These are phyloP conservation scores for Cordyceps sp. DNA, from an alignment of 2,329 filamentous ascomycete species.

Conservation along the genomic window DNA sequence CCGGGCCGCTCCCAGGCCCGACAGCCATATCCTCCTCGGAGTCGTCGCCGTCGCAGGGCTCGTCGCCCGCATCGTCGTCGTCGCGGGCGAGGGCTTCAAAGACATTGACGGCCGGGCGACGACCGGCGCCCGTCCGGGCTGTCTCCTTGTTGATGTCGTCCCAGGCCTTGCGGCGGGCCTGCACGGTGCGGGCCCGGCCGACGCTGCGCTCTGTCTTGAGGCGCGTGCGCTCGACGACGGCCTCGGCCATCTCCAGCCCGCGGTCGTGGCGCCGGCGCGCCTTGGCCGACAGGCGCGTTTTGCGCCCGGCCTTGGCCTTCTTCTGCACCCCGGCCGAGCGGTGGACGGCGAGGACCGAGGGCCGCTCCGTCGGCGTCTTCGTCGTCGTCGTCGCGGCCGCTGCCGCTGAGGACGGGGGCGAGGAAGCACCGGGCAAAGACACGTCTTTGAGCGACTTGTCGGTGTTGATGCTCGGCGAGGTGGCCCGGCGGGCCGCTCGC, in stretches of 20 bases:
- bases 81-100: slow-evolving; percentile 7
- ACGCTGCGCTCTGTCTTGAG: slow-evolving; percentile 39
- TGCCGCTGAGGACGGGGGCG: slow-evolving; percentile 1
- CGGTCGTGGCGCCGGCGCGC: slow-evolving; percentile 39
- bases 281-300: slow-evolving; percentile 35
- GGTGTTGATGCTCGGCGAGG: slow-evolving; percentile 51
- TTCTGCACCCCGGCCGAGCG: slow-evolving; percentile 51
- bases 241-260: slow-evolving; percentile 40
- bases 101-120: slow-evolving; percentile 5
- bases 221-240: slow-evolving; percentile 40
- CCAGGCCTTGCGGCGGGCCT: slow-evolving; percentile 36
- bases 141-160: slow-evolving; percentile 35
- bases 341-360: slow-evolving; percentile 54
- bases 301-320: slow-evolving; percentile 42
- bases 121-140: slow-evolving; percentile 7
- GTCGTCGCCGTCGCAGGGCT: slow-evolving; percentile 16
- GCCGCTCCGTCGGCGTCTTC: no score
- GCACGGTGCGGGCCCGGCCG: slow-evolving; percentile 26
- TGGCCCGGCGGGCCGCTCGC: slow-evolving; percentile 56
- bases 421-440: slow-evolving; percentile 23
- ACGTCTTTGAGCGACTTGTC: slow-evolving; percentile 54
- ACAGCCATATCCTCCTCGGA: slow-evolving; percentile 19
- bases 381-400: slow-evolving; percentile 12
- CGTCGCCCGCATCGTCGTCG: slow-evolving; percentile 6
- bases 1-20: slow-evolving; percentile 8